Evolutionary conservation across 1,284 basidiomycete species (phyloP).

Genomic region (Somion occarium): DNA sequence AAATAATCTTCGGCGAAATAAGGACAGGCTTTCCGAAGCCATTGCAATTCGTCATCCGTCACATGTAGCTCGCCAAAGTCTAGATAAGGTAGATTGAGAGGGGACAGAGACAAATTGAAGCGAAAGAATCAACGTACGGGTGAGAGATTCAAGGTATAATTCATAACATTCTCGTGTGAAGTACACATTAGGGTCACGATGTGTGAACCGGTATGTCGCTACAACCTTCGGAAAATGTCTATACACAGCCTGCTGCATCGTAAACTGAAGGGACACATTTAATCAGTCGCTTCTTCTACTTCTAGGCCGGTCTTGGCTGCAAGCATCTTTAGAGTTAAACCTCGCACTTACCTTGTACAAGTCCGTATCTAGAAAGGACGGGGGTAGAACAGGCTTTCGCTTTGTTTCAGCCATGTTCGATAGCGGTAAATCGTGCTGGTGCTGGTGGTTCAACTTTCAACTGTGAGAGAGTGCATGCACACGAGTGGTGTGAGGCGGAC

Average conservation of each 20-base stretch:
- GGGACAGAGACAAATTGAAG: no score
- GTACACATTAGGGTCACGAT: conserved; percentile 66
- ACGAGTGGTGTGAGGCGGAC: no score
- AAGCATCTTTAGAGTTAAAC: conserved; percentile 4
- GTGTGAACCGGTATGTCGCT: conserved; percentile 82
- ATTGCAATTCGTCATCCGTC: conserved; percentile 59
- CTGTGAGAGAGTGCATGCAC: no score
- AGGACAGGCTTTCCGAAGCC: conserved; percentile 70
- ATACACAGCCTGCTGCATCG: conserved; percentile 95
- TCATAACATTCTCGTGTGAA: conserved; percentile 75
- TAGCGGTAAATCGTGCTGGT: no score
- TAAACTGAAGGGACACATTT: conserved; percentile 51
- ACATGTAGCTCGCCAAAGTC: conserved; percentile 67
- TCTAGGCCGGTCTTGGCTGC: neutral
- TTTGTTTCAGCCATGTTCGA: neutral
- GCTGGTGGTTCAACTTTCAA: no score
- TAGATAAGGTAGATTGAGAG: conserved; percentile 25
- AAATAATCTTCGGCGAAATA: conserved; percentile 77
- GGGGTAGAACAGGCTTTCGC: conserved; percentile 26
- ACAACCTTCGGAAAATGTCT: conserved; percentile 72
- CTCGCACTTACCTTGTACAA: conserved; percentile 91
- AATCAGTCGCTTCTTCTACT: neutral
- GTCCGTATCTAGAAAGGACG: conserved; percentile 90
- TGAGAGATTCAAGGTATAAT: conserved; percentile 58
- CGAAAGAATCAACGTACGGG: conserved; percentile 46